Conservation (phyloP, 148 eudicot species). For the Nyssa sinensis region DNA sequence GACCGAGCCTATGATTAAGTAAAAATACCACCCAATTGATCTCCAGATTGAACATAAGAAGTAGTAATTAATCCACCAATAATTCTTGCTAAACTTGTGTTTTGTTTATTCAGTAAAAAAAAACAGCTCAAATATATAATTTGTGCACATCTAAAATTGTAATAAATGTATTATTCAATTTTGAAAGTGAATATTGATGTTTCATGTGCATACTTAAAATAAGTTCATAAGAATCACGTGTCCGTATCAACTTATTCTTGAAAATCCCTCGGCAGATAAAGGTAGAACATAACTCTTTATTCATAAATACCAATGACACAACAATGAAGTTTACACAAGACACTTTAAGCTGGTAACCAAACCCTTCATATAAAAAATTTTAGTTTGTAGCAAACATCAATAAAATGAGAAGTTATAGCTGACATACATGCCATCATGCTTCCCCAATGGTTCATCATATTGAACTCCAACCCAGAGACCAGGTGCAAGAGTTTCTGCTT, state of each 20-base stretch:
- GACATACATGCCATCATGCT: slow-evolving; percentile 91
- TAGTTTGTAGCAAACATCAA: background rate
- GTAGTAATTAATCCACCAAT: too few relatives aligned
- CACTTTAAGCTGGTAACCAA: background rate
- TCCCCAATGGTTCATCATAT: slow-evolving; percentile 95
- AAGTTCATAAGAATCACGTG: background rate
- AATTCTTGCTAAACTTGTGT: too few relatives aligned
- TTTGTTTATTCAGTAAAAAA: too few relatives aligned
- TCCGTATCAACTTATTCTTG: background rate
- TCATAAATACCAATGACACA: background rate
- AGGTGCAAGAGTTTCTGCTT: slow-evolving; percentile 75
- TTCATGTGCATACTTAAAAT: background rate
- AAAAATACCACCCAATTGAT: too few relatives aligned
- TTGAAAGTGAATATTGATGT: background rate
- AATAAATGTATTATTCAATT: background rate
- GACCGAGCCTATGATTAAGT: too few relatives aligned
- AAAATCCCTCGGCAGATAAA: background rate
- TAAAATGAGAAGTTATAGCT: slow-evolving; percentile 4
- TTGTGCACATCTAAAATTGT: background rate
- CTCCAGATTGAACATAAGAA: too few relatives aligned
- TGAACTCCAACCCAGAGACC: slow-evolving; percentile 95
- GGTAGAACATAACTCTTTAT: background rate
- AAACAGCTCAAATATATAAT: background rate
- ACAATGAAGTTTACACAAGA: background rate
- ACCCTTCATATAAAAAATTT: background rate